These are phyloP conservation scores for Holtermanniella nyarrowii DNA, from an alignment of 768 basidiomycete genomes.

Conservation along the genomic window DNA sequence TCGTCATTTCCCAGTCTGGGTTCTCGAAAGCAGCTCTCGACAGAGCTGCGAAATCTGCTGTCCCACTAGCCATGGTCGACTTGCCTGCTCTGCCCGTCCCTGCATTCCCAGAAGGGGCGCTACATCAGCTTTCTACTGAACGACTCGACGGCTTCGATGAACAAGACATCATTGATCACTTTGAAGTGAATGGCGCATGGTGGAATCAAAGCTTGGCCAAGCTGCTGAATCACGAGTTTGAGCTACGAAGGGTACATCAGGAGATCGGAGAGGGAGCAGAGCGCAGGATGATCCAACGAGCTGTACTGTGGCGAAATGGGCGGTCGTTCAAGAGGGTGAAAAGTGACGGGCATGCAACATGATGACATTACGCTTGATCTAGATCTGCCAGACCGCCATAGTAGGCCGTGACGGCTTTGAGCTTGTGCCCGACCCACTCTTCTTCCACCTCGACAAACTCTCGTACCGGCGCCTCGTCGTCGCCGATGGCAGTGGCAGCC, in stretches of 20 bases:
- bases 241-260: background rate
- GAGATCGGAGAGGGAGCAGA: background rate
- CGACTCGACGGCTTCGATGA: background rate
- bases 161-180: constrained; percentile 6
- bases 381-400: constrained; percentile 67
- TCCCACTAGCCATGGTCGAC: constrained; percentile 71
- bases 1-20: constrained; percentile 68
- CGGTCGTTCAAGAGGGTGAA: background rate
- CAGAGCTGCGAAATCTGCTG: constrained; percentile 60
- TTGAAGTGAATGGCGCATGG: constrained; percentile 48
- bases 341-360: background rate
- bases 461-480: constrained; percentile 12
- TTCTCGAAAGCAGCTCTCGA: constrained; percentile 64
- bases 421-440: constrained; percentile 86
- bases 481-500: too few relatives aligned
- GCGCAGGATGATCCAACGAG: background rate
- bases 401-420: constrained; percentile 91
- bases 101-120: constrained; percentile 1
- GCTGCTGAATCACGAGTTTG: background rate
- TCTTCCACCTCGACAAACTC: constrained; percentile 86
- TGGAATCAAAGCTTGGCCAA: constrained; percentile 48
- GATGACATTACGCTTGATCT: background rate
- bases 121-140: background rate
- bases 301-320: background rate
- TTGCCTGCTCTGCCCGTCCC: constrained; percentile 47